Conservation (phyloP, 1,284 basidiomycete species). For the Cryptococcus deneoformans region DNA sequence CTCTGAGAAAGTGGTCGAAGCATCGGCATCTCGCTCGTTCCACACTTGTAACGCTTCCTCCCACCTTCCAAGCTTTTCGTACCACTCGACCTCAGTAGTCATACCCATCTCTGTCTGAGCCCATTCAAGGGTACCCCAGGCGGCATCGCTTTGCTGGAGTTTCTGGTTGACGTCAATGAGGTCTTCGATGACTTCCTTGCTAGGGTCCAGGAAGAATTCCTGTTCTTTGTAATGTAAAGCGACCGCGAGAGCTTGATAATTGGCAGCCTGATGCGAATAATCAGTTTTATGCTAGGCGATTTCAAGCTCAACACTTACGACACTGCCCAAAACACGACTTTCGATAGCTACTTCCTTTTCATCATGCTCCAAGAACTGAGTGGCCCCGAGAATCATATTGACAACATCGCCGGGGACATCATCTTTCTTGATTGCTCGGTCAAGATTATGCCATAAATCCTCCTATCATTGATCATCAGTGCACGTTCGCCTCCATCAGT, state of each 20-base stretch:
- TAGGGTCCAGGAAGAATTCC: slow-evolving; percentile 87
- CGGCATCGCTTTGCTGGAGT: slow-evolving; percentile 94
- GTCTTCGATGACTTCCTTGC: slow-evolving; percentile 74
- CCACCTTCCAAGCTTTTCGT: slow-evolving; percentile 95
- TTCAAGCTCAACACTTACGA: slow-evolving; percentile 51
- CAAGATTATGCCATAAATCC: slow-evolving; percentile 87
- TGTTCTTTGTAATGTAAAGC: slow-evolving; percentile 99
- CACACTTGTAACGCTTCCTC: slow-evolving; percentile 89
- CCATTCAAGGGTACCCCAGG: slow-evolving; percentile 87
- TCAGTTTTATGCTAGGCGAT: not conserved
- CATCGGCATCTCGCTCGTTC: slow-evolving; percentile 41
- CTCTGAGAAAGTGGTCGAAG: slow-evolving; percentile 57
- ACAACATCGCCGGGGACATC: slow-evolving; percentile 85
- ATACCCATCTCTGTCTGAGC: slow-evolving; percentile 62
- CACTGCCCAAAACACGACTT: slow-evolving; percentile 87
- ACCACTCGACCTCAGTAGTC: slow-evolving; percentile 66
- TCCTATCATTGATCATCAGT: slow-evolving; percentile 57
- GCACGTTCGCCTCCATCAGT: not conserved
- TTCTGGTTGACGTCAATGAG: slow-evolving; percentile 97
- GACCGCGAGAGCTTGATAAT: slow-evolving; percentile 95
- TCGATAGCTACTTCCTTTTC: slow-evolving; percentile 96
- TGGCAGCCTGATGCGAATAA: slow-evolving; percentile 57
- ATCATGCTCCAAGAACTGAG: slow-evolving; percentile 99
- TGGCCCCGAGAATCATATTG: slow-evolving; percentile 92
- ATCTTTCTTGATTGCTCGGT: slow-evolving; percentile 77